Evolutionary conservation across 2,329 filamentous ascomycete species (phyloP), one percentile per base, ranked within the genome.

Genomic region (Fusarium palustre): DNA sequence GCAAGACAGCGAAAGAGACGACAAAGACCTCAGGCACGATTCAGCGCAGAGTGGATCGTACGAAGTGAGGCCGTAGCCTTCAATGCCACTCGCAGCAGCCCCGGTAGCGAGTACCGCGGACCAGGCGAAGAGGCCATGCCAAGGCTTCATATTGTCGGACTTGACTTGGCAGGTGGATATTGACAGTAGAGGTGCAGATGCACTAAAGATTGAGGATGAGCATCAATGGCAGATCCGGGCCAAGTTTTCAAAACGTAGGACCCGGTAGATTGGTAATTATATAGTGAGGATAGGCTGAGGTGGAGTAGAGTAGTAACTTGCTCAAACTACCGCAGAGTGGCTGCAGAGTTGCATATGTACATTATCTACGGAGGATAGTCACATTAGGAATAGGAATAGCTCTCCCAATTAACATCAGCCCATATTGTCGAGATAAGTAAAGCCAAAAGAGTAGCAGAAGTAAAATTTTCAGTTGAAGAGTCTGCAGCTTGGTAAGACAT

Each of bases 121-220:
- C 18, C 36, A 38, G 1, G 3, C 36, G 1, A n/a, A 36, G 0
- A 38, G 5, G 0, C 10, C 12, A 5, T 20, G 36, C 36, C 36
- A 20, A 18, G 18, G 1, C 16, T 0, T 4, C 36, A 38, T 38
- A 12, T 18, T 20, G 10, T 10, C 11, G n/a, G 10, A 38, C 10
- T 11, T 12, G 5, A 3, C 34, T 1, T 38, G 6, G 11, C 34
- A 38, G 18, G 34, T n/a, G 18, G 34, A 3, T 1, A 34, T 34
- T 5, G 13, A 34, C 15, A 34, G 16, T 8, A 18, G 7, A 34
- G 15, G 2, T 16, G 3, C 2, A 20, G 11, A 38, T 38, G 18
- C 18, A 38, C 10, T 12, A n/a, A 38, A 5, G 36, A 38, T 20
- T 5, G n/a, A 11, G 18, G 12, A n/a, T n/a, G 6, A 11, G 3